Conservation (phyloP, 257 asterid species). For the Solanum rostratum region DNA sequence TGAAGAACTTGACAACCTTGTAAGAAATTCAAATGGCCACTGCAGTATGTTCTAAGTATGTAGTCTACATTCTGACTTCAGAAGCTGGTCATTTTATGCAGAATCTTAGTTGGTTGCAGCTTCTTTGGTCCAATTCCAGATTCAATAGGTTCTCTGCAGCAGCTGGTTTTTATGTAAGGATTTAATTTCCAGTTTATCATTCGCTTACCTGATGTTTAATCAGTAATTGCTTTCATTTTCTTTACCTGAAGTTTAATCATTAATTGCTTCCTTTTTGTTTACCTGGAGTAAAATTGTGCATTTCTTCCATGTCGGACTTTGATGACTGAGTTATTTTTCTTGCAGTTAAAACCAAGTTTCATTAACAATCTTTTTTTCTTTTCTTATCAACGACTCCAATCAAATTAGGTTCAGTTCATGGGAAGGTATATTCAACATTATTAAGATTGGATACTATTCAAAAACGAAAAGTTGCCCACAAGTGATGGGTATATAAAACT, state of each 20-base stretch:
- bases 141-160: slow-evolving; percentile 63
- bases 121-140: slow-evolving; percentile 80
- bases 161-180: slow-evolving; percentile 64
- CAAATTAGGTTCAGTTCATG: background rate
- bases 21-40: slow-evolving; percentile 16
- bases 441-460: background rate
- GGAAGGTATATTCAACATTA: background rate
- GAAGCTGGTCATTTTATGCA: slow-evolving; percentile 16
- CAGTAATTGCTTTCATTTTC: background rate
- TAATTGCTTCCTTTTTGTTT: background rate
- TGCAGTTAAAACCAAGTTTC: background rate
- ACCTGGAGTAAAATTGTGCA: background rate
- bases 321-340: background rate
- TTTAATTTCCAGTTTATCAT: background rate
- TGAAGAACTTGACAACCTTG: slow-evolving; percentile 62
- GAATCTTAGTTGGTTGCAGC: slow-evolving; percentile 80
- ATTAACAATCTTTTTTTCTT: background rate
- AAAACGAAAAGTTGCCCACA: background rate
- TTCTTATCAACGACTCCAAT: background rate
- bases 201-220: background rate
- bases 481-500: background rate
- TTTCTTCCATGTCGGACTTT: background rate
- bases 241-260: background rate
- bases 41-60: background rate
- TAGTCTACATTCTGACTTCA: background rate